Evolutionary conservation across 2,329 filamentous ascomycete species (phyloP), one percentile per base, ranked within the genome.

Genomic region (Aureobasidium leucospermi): DNA sequence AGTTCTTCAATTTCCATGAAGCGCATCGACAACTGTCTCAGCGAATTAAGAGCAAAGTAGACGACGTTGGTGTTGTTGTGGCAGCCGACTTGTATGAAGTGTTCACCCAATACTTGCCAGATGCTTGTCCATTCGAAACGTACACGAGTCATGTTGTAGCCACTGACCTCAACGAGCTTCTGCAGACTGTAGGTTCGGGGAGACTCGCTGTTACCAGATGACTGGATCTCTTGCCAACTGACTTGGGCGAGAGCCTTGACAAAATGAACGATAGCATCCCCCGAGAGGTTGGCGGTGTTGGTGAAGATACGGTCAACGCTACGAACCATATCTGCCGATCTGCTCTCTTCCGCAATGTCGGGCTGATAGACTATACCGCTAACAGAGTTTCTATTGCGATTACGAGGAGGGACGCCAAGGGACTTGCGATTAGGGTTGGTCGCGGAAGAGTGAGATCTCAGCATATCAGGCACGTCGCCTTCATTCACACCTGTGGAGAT

Each of bases 71-170:
- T 96, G 75, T 99, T 99, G 68, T 87, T 89, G 69, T 97, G 92
- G 69, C 93, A 97, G 57, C 95, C 95, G 62, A 99, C 94, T 64
- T 92, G 87, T 72, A 97, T 97, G 80, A 99, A 99, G 71, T 99
- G 95, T 70, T 96, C 89, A 13, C 94, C 94, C n/a, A 99, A 82
- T 1, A 99, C 89, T 63, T 89, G 89, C 94, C 94, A 99, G 61
- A 99, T 96, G 67, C 88, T 93, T 11, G 89, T 95, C 94, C 94
- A 99, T 71, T 99, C 94, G 67, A 97, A 97, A 67, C 94, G 88
- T 38, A 99, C 93, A 79, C 94, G 86, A 61, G 90, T 91, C 94
- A 99, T 99, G 77, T 99, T 99, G 83, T 99, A 99, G 74, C 96
- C 96, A 72, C 90, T 96, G 73, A 99, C 97, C 74, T 99, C 94